Evolutionary conservation across 2,329 filamentous ascomycete genomes (phyloP).

Genomic region (Teratosphaeriaceae sp.): DNA sequence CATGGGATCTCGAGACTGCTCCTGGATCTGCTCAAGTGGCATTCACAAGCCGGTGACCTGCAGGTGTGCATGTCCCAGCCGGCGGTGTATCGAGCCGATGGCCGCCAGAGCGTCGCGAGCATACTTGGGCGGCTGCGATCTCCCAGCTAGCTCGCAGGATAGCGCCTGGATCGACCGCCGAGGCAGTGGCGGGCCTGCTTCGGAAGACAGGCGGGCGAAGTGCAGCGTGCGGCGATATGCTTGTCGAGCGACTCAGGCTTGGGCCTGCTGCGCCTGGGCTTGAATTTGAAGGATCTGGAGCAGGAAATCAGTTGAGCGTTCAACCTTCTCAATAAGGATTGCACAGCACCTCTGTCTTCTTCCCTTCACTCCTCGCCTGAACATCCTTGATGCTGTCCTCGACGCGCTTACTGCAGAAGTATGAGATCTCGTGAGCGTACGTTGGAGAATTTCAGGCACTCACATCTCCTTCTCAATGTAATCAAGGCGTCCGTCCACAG

Average conservation of each 20-base stretch:
- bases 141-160: too few relatives aligned
- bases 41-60: too few relatives aligned
- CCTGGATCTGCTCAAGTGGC: too few relatives aligned
- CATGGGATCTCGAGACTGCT: too few relatives aligned
- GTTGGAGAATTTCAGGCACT: conserved; percentile 28
- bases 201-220: not conserved
- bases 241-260: not conserved
- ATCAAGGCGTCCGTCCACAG: conserved; percentile 82
- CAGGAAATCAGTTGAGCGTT: conserved; percentile 2
- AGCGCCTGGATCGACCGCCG: too few relatives aligned
- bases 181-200: too few relatives aligned
- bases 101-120: too few relatives aligned
- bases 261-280: conserved; percentile 31
- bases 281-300: conserved; percentile 42
- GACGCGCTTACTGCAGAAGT: conserved; percentile 52
- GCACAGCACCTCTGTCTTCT: conserved; percentile 53
- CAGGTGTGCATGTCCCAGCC: too few relatives aligned
- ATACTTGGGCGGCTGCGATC: too few relatives aligned
- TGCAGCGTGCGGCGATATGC: not conserved
- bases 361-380: conserved; percentile 57
- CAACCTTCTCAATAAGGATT: not conserved
- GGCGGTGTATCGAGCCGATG: too few relatives aligned
- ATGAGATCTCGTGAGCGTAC: not conserved
- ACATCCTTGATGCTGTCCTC: conserved; percentile 59
- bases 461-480: conserved; percentile 95